These are phyloP conservation scores for Leccinum barrowsii DNA, from an alignment of 768 basidiomycete genomes.

Conservation along the genomic window DNA sequence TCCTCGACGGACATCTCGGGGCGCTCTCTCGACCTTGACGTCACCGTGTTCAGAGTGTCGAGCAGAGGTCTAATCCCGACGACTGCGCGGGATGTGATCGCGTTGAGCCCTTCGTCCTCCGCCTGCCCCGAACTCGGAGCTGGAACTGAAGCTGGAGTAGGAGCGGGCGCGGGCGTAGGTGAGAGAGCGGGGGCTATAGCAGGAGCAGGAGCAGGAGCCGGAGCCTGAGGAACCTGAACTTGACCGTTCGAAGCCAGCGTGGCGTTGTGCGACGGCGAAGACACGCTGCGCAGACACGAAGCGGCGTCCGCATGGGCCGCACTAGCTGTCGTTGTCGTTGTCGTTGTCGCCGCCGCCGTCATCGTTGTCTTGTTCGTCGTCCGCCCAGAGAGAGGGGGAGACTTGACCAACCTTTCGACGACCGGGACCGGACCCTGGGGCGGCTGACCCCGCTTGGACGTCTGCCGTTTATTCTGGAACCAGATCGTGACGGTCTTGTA, in stretches of 20 bases:
- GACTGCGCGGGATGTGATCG: slow-evolving; percentile 13
- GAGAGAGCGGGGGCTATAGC: neutral
- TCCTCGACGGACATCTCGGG: neutral
- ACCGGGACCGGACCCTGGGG: neutral
- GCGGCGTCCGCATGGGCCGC: slow-evolving; percentile 14
- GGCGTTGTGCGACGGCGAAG: slow-evolving; percentile 29
- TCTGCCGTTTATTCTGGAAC: slow-evolving; percentile 82
- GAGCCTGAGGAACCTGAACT: neutral
- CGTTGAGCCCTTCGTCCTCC: neutral
- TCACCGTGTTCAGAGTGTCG: slow-evolving; percentile 13
- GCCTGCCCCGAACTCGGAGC: neutral
- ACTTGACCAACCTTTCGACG: neutral
- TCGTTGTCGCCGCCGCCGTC: neutral
- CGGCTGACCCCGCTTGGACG: slow-evolving; percentile 30
- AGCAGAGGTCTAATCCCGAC: slow-evolving; percentile 25
- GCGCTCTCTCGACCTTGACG: slow-evolving; percentile 7
- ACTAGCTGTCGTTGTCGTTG: neutral
- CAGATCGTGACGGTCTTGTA: slow-evolving; percentile 60
- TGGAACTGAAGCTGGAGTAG: neutral
- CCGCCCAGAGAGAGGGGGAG: neutral
- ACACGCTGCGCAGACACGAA: slow-evolving; percentile 21
- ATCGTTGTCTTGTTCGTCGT: neutral
- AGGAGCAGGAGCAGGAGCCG: neutral
- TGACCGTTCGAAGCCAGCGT: slow-evolving; percentile 12
- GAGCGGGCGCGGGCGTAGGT: neutral